These are phyloP conservation scores for Medicago ruthenica DNA, from an alignment of 306 rosid species.

Conservation along the genomic window DNA sequence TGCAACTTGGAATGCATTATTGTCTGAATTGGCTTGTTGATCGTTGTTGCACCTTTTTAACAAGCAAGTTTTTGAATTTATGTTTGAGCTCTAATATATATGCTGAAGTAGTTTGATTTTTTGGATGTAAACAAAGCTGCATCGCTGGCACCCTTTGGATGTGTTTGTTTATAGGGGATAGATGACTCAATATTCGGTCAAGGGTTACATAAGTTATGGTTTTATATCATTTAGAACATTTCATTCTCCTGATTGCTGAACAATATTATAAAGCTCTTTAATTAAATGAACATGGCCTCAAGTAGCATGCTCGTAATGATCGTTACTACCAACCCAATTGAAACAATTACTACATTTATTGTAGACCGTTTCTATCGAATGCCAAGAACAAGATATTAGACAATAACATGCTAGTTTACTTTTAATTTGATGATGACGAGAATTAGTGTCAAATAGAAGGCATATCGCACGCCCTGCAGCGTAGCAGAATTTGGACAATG, in stretches of 20 bases:
- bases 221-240: not conserved
- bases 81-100: slow-evolving; percentile 18
- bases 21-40: slow-evolving; percentile 48
- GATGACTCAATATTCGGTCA: not conserved
- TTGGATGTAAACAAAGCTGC: slow-evolving; percentile 24
- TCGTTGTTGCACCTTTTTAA: slow-evolving; percentile 46
- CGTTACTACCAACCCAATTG: not conserved
- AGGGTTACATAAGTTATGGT: not conserved
- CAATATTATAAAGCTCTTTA: not conserved
- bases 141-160: not conserved
- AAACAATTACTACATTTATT: not conserved
- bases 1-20: slow-evolving; percentile 53
- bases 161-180: slow-evolving; percentile 1
- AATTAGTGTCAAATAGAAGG: too few relatives aligned
- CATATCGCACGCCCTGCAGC: too few relatives aligned
- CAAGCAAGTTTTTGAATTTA: slow-evolving; percentile 37
- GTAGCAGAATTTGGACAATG: too few relatives aligned
- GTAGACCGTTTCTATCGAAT: too few relatives aligned
- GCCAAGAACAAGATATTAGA: too few relatives aligned
- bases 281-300: too few relatives aligned
- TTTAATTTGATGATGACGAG: too few relatives aligned
- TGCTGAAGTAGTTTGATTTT: slow-evolving; percentile 9
- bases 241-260: not conserved
- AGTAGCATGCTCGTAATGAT: too few relatives aligned
- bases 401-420: too few relatives aligned